Conservation (phyloP, 805 yeast species). For the Nakazawaea ambrosiae region DNA sequence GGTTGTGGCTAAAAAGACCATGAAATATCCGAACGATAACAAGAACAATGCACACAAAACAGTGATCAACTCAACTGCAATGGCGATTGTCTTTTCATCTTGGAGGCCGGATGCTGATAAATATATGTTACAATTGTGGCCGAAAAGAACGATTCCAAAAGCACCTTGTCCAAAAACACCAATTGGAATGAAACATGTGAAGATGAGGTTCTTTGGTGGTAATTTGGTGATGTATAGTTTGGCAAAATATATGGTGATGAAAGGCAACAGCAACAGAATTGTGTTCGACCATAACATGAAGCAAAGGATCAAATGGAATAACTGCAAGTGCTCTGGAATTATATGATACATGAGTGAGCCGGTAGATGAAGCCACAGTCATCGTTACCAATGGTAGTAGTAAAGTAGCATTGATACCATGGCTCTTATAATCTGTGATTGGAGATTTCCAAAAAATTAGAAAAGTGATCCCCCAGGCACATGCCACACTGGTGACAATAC, state of each 20-base stretch:
- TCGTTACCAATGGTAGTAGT: conserved; percentile 70
- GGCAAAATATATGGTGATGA: conserved; percentile 52
- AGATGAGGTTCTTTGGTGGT: conserved; percentile 49
- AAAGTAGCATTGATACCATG: conserved; percentile 44
- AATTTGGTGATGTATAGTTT: conserved; percentile 50
- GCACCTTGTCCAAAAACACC: conserved; percentile 89
- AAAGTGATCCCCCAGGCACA: conserved; percentile 60
- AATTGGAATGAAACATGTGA: conserved; percentile 67
- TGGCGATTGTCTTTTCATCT: not conserved
- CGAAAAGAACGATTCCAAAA: conserved; percentile 42
- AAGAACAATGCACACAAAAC: conserved; percentile 10
- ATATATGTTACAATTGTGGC: not conserved
- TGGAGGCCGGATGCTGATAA: not conserved
- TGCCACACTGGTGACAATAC: conserved; percentile 42
- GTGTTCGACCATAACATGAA: conserved; percentile 68
- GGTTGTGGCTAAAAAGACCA: conserved; percentile 12
- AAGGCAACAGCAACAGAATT: conserved; percentile 46
- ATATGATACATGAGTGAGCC: conserved; percentile 48
- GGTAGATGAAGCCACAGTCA: conserved; percentile 69
- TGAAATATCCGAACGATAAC: conserved; percentile 19
- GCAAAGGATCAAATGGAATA: conserved; percentile 46
- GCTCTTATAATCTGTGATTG: conserved; percentile 16
- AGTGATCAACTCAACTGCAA: conserved; percentile 1
- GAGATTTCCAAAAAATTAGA: conserved; percentile 31
- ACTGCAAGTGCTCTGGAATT: conserved; percentile 37